These are phyloP conservation scores for Theobroma grandiflorum DNA, from an alignment of 441 rosid genomes.

Conservation along the genomic window DNA sequence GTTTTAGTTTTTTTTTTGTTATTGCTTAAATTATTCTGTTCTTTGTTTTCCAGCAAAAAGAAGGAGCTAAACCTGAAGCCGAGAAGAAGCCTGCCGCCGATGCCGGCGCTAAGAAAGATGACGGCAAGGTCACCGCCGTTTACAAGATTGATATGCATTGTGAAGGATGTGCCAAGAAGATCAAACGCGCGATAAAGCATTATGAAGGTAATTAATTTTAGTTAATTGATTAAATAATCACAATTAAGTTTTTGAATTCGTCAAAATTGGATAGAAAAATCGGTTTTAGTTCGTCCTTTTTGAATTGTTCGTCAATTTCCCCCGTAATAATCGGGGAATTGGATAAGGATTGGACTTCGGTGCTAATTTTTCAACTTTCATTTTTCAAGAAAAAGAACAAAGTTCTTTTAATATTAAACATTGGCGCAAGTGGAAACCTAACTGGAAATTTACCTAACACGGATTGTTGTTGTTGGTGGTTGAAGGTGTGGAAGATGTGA, in stretches of 20 bases:
- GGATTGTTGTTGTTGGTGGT: conserved; percentile 29
- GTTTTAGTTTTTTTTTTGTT: neutral
- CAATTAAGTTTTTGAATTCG: neutral
- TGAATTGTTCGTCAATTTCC: neutral
- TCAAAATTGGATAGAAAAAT: neutral
- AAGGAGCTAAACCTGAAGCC: conserved; percentile 54
- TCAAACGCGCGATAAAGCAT: conserved; percentile 56
- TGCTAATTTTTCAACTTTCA: neutral
- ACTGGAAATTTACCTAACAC: conserved; percentile 24
- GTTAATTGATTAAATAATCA: neutral
- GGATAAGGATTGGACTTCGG: conserved; percentile 18
- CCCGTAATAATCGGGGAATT: neutral
- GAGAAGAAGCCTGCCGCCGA: conserved; percentile 62
- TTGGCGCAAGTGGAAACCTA: conserved; percentile 8
- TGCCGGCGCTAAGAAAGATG: conserved; percentile 53
- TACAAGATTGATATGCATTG: conserved; percentile 92
- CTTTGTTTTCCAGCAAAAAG: conserved; percentile 51
- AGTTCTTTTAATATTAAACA: neutral
- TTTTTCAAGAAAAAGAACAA: no score
- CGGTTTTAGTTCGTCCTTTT: neutral
- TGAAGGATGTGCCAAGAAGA: conserved; percentile 88
- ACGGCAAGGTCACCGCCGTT: conserved; percentile 55
- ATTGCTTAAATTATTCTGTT: conserved; percentile 1
- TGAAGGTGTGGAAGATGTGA: conserved; percentile 77
- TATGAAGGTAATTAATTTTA: conserved; percentile 52